Percentiles rank a stretch among this genome's conserved stretches.
phyloP scores from a whole-genome alignment of 2,329 filamentous ascomycete species.

The Paracamarosporium sp. region DNA sequence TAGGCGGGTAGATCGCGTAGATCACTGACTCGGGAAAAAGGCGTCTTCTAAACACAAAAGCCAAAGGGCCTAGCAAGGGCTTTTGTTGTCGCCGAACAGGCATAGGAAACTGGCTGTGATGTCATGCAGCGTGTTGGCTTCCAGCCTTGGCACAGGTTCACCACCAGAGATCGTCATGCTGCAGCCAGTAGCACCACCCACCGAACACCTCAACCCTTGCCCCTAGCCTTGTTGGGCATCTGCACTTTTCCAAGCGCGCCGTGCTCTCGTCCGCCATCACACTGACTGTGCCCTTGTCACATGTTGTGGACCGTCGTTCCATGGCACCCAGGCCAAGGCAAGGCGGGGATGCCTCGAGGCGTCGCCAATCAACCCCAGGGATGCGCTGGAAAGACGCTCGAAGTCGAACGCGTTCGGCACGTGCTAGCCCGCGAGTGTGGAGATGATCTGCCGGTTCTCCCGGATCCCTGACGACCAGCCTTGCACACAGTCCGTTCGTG shows the following conservation, averaged over 20 bases:
- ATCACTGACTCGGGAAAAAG: background rate
- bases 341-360: background rate
- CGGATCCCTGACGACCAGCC: constrained; percentile 5
- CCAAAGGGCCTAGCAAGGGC: background rate
- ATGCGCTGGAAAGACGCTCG: background rate
- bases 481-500: too few species aligned
- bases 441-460: constrained; percentile 6
- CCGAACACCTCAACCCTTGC: background rate
- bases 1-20: background rate
- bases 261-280: background rate
- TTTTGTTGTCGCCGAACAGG: constrained; percentile 4
- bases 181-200: constrained; percentile 1
- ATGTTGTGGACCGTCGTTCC: background rate
- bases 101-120: background rate
- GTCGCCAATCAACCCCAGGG: background rate
- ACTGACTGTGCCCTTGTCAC: background rate
- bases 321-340: background rate
- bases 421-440: constrained; percentile 1
- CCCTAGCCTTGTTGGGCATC: background rate
- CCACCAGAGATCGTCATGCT: constrained; percentile 3
- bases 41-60: too few species aligned
- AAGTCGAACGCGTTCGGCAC: background rate
- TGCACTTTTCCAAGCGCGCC: background rate
- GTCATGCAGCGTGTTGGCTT: background rate
- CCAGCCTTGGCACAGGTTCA: constrained; percentile 5